Evolutionary conservation across 306 rosid species (phyloP), one percentile per base, ranked within the genome.

Genomic region (Glycine soja): DNA sequence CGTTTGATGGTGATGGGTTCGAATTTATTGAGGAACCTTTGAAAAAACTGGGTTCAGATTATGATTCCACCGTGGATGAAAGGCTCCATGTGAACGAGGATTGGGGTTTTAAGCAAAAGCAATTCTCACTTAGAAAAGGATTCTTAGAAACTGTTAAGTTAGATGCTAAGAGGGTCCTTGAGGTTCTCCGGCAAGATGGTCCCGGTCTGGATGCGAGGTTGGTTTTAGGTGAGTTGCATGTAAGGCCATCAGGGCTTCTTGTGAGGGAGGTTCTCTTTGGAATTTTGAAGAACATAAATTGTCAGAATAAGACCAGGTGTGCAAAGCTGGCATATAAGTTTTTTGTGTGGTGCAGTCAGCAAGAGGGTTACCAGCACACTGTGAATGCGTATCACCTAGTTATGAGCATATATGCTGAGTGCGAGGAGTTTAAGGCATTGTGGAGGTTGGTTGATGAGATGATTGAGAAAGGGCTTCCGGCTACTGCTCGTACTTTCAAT

Each of bases 391-490:
- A 93, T 76, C 99, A 95, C 85, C 56, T 93, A 70, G 70, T 93
- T 81, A 88, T 95, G 98, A 90, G 88, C 82, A 89, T 95, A 81
- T 93, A 91, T 83, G 91, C 99, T 0, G 89, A 96, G 54, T 91
- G 99, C 10, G 86, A 92, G 70, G 99, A 96, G 90, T 83, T 89
- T 74, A 92, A 87, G 84, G 97, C 98, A 4, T 76, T 92, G 94
- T 93, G 94, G 96, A 89, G 94, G 77, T 80, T 93, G 74, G 89
- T 91, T 15, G 98, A 93, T 77, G 97, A 96, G 88, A 96, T 96
- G 98, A 87, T 82, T 72, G 88, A 88, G 84, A 96, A 84, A 85
- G 93, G 93, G 74, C 77, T 85, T 58, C 88, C 92, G 1, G 84
- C 83, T 19, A 89, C 93, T 3, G 97, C 93, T 4, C 87, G 90